phyloP scores from a whole-genome alignment of 345 rosid genomes.

The Salix koriyanagi region DNA sequence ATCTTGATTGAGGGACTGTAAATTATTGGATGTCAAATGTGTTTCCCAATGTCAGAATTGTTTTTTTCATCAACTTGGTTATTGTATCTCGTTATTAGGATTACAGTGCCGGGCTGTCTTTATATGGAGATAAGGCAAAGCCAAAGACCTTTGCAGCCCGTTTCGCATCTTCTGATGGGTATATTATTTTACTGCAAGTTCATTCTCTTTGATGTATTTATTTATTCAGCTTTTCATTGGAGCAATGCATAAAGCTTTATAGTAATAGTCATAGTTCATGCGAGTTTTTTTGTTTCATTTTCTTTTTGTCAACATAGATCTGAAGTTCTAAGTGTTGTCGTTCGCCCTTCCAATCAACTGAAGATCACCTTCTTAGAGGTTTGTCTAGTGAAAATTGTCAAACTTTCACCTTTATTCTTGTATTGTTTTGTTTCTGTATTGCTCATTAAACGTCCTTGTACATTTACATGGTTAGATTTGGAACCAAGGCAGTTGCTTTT shows the following conservation, averaged over 20 bases:
- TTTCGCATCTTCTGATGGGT: conserved; percentile 87
- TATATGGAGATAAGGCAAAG: conserved; percentile 91
- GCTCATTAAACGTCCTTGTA: not conserved
- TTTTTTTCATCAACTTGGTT: conserved; percentile 2
- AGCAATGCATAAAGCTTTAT: not conserved
- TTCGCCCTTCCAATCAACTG: conserved; percentile 73
- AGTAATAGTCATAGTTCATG: not conserved
- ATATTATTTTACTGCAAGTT: conserved; percentile 13
- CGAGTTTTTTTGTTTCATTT: not conserved
- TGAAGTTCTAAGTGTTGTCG: conserved; percentile 73
- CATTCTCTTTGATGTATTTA: not conserved
- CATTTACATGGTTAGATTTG: too few species aligned
- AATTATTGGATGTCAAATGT: not conserved
- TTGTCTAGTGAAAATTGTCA: conserved; percentile 10
- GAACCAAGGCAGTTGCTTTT: too few species aligned
- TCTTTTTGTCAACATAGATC: conserved; percentile 44
- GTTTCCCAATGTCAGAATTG: not conserved
- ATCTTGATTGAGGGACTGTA: not conserved
- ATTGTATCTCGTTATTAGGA: conserved; percentile 43
- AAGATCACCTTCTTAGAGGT: conserved; percentile 97
- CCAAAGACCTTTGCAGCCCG: conserved; percentile 78
- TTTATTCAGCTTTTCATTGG: not conserved
- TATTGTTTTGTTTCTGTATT: not conserved
- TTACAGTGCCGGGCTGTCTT: conserved; percentile 71
- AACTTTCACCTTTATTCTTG: not conserved